Base-by-base conservation (phyloP, 116 monocot genomes). In the Iris pallida region DNA sequence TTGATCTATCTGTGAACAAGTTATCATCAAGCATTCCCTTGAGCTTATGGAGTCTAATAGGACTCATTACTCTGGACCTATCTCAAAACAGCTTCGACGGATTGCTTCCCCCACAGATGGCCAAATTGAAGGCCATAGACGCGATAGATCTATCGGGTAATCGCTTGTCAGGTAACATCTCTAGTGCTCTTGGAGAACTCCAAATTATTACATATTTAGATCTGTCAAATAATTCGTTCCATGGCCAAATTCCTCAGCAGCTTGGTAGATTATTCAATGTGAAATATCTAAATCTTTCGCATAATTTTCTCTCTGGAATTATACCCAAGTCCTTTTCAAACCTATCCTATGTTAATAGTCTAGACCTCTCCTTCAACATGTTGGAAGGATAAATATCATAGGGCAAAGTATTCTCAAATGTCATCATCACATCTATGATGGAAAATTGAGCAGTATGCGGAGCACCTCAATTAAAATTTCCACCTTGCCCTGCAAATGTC, bases 361-460 rank as follows among this genome's bases (percentile, higher is more conserved):
- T 65, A 2, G 65, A 65, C 16, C 51, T 65, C 45, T 65, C 65
- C 14, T 65, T 65, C 49, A 65, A 65, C 65, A 5, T 8, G 52
- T 47, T 66, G 20, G 66, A 66, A 42, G 53, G 66, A 41, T 4
- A 66, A 66, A 41, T 66, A 12, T 53, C 52, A 10, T 2, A 30
- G 14, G 41, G 51, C 0, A 8, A 41, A 42, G 53, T 66, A 14
- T 53, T 53, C 30, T 51, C 40, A 53, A 52, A 66, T 66, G 14
- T 11, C 14, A 66, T 4, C 18, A 66, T 66, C 14, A 3, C 66
- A n/a, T 40, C 12, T 40, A 10, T 53, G 10, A 42, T 16, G 40
- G 66, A 52, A 14, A 66, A 66, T 19, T 2, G 6, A 53, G 66
- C 8, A 30, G 41, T 66, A 19, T 66, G 53, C 53, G 53, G 66